Evolutionary conservation across 306 rosid genomes (phyloP), one percentile per base, ranked within the genome.

Genomic region (Cyclanthera cordifolia): DNA sequence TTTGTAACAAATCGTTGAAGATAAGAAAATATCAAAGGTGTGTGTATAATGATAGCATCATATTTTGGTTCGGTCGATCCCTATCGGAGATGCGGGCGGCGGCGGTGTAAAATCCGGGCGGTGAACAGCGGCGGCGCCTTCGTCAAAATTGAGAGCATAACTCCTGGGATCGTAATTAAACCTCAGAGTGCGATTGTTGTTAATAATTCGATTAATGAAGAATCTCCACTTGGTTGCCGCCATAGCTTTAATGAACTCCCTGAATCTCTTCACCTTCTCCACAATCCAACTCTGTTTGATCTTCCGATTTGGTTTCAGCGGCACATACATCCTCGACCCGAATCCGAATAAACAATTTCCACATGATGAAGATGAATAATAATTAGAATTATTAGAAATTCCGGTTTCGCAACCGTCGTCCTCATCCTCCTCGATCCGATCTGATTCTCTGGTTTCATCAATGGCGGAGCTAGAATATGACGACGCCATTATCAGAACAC

Each of bases 81-180:
- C 69, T 4, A 43, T 41, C 53, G 69, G 69, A 19, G 68, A 8
- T 2, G 4, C 52, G 43, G 12, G 43, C 20, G 32, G 70, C 15
- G 52, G 53, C 3, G 52, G 53, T 1, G 16, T 27, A 23, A 45
- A n/a, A 7, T 4, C 34, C 23, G 2, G 69, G 32, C 11, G 34
- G 6, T 7, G 7, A 8, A 30, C 27, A 34, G 14, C 57, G 15
- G 16, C 49, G 46, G 52, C 23, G 0, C 8, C 65, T 6, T 64
- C 53, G 11, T 82, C 83, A 67, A 79, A 82, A 67, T 79, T 73
- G 8, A 79, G 77, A 1, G 81, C 79, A 68, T 82, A 82, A 61
- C 81, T 82, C 78, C 57, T 67, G 0, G 81, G 75, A 15, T 82
- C 86, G 39, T 79, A 79, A 69, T 74, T 75, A 32, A 76, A 79